Evolutionary conservation across 352 stramenopile species (phyloP).

Genomic region (Phytophthora fragariaefolia): DNA sequence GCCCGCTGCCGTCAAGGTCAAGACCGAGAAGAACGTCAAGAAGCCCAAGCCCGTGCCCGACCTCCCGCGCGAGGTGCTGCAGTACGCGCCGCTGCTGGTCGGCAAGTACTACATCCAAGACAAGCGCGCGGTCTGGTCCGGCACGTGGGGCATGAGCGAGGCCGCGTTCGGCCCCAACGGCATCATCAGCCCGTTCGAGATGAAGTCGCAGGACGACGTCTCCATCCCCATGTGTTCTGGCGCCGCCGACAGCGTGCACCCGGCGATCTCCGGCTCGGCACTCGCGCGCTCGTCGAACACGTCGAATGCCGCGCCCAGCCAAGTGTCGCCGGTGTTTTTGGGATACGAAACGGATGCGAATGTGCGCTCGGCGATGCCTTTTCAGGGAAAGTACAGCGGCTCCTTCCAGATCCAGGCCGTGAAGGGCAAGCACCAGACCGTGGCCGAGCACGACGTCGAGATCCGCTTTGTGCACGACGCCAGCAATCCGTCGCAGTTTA

Average conservation of each 20-base stretch:
- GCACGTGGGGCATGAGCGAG: slow-evolving; percentile 87
- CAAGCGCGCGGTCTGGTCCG: slow-evolving; percentile 80
- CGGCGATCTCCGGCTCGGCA: slow-evolving; percentile 49
- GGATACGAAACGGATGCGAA: slow-evolving; percentile 68
- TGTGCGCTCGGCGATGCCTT: slow-evolving; percentile 76
- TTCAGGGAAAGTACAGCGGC: slow-evolving; percentile 82
- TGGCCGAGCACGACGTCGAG: slow-evolving; percentile 79
- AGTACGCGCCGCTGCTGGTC: slow-evolving; percentile 77
- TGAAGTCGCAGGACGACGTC: slow-evolving; percentile 88
- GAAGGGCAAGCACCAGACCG: slow-evolving; percentile 85
- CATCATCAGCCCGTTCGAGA: slow-evolving; percentile 85
- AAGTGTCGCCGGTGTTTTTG: slow-evolving; percentile 67
- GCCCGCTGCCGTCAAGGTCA: slow-evolving; percentile 17
- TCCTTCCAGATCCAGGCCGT: slow-evolving; percentile 89
- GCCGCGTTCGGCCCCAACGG: slow-evolving; percentile 77
- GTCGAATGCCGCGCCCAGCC: slow-evolving; percentile 43
- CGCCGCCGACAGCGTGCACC: slow-evolving; percentile 49
- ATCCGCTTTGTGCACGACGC: slow-evolving; percentile 86
- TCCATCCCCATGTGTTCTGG: slow-evolving; percentile 54
- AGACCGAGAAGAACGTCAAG: slow-evolving; percentile 30
- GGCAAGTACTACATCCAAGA: slow-evolving; percentile 89
- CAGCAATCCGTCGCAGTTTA: slow-evolving; percentile 66
- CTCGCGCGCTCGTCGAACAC: slow-evolving; percentile 61
- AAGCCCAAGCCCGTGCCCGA: slow-evolving; percentile 29
- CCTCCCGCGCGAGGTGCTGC: slow-evolving; percentile 62